Conservation (phyloP, 1,284 basidiomycete genomes). For the Malassezia psittaci region DNA sequence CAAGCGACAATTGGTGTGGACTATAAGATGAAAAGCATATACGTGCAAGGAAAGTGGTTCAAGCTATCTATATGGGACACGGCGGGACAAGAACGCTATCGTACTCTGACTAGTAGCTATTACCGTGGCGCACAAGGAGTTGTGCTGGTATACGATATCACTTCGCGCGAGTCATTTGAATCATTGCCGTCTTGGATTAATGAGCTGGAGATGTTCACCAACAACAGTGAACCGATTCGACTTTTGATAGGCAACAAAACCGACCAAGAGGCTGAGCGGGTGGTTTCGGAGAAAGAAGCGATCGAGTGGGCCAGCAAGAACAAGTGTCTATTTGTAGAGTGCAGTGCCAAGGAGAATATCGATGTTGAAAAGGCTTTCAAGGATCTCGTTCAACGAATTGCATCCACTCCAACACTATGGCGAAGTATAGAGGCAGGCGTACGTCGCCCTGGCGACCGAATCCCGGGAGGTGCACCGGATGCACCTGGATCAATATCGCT, state of each 20-base stretch:
- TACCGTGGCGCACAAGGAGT: slow-evolving; percentile 89
- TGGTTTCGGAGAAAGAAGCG: slow-evolving; percentile 71
- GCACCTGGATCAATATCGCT: slow-evolving; percentile 31
- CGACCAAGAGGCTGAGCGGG: slow-evolving; percentile 78
- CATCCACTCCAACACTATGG: slow-evolving; percentile 41
- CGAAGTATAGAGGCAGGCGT: slow-evolving; percentile 27
- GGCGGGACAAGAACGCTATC: slow-evolving; percentile 49
- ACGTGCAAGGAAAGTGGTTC: slow-evolving; percentile 51
- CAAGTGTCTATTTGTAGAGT: slow-evolving; percentile 74
- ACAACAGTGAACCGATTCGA: slow-evolving; percentile 64
- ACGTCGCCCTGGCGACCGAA: slow-evolving; percentile 42
- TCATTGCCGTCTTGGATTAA: slow-evolving; percentile 83
- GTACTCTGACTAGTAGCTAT: slow-evolving; percentile 82
- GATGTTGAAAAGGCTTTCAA: slow-evolving; percentile 43
- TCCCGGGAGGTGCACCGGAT: slow-evolving; percentile 42
- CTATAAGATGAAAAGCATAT: slow-evolving; percentile 53
- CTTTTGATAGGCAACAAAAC: slow-evolving; percentile 90
- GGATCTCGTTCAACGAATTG: slow-evolving; percentile 40
- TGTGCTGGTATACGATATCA: slow-evolving; percentile 88
- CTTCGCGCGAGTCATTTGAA: slow-evolving; percentile 80
- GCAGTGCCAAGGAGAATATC: slow-evolving; percentile 48
- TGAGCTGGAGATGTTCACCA: slow-evolving; percentile 85
- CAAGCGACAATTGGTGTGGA: slow-evolving; percentile 73
- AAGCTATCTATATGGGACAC: slow-evolving; percentile 55
- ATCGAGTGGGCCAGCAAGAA: slow-evolving; percentile 68